Evolutionary conservation across 2,329 filamentous ascomycete genomes (phyloP), one percentile per base, ranked within the genome.

Genomic region (Lasiodiplodia sp.): DNA sequence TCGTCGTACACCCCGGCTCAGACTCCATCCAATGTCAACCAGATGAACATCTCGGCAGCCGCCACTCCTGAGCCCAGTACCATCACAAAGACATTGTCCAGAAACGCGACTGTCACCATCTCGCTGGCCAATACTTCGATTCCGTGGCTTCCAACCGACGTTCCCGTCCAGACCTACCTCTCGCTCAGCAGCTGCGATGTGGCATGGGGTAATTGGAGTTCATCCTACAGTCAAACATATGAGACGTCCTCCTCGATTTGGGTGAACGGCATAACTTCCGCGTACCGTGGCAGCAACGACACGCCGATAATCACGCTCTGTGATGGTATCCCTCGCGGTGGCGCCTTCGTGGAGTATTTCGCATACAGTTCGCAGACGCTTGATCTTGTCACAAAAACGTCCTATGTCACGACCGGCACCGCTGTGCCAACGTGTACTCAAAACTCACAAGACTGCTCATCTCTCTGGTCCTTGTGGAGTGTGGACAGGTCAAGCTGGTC

Each of bases 251-350:
- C 18, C n/a, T 23, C 31, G 14, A 1, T n/a, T 14, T 28, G 11
- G 7, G 8, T 21, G 11, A n/a, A 16, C 8, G 10, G 34, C n/a
- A 0, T 58, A 10, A 10, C 4, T 56, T 31, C 28, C 34, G 6
- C 31, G 8, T 34, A 6, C 10, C 31, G n/a, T 10, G 55, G 31
- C 34, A 38, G 0, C 31, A 38, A 38, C 4, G 55, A 58, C 34
- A 38, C 16, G 34, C 55, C 55, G 5, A 34, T 40, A 6, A 49
- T 62, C 5, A 62, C 58, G 1, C 58, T 62, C 8, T 62, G 58
- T n/a, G 58, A 62, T 40, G 38, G 16, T 8, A 62, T 62, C 23
- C 58, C 58, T 4, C 58, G 58, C 23, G 58, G 58, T 16, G 58
- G 58, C 18, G 10, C 11, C 5, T 47, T n/a, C 25, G 8, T 8